A percentile compares a stretch with the other conserved stretches of the same genome.
These are phyloP conservation scores for Ophiognomonia clavigignenti-juglandacearum DNA, from an alignment of 2,329 filamentous ascomycete species.

Conservation along the genomic window DNA sequence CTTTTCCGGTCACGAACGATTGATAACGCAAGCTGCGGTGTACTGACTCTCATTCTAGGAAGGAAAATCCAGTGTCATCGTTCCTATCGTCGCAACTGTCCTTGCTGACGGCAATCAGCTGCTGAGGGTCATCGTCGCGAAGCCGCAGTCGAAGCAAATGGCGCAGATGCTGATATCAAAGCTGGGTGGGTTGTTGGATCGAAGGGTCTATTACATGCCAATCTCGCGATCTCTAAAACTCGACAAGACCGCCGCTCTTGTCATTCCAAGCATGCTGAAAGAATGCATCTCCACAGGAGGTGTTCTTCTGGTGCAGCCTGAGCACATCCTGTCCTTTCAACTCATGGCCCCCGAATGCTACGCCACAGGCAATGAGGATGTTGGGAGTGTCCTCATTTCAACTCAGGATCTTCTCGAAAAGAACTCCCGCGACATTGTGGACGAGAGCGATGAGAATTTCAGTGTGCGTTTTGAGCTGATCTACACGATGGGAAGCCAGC, in stretches of 20 bases:
- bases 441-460: slow-evolving; percentile 63
- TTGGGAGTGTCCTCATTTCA: slow-evolving; percentile 32
- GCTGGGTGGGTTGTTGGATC: slow-evolving; percentile 50
- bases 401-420: slow-evolving; percentile 40
- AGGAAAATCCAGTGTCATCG: slow-evolving; percentile 65
- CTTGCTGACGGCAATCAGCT: slow-evolving; percentile 47
- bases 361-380: slow-evolving; percentile 22
- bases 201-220: slow-evolving; percentile 52
- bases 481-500: slow-evolving; percentile 55
- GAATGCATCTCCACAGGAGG: slow-evolving; percentile 46
- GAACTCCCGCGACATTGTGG: slow-evolving; percentile 50
- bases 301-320: slow-evolving; percentile 57
- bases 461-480: slow-evolving; percentile 57
- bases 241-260: slow-evolving; percentile 20
- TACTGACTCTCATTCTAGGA: no score
- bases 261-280: slow-evolving; percentile 33
- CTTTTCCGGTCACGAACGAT: no score
- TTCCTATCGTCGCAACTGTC: slow-evolving; percentile 54
- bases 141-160: slow-evolving; percentile 58
- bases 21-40: no score
- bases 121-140: slow-evolving; percentile 55
- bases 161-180: slow-evolving; percentile 48
- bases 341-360: slow-evolving; percentile 53
- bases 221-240: slow-evolving; percentile 49
- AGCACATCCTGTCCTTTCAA: slow-evolving; percentile 60